Base-by-base conservation (phyloP, 345 rosid species). In the Eucalyptus curtisii region DNA sequence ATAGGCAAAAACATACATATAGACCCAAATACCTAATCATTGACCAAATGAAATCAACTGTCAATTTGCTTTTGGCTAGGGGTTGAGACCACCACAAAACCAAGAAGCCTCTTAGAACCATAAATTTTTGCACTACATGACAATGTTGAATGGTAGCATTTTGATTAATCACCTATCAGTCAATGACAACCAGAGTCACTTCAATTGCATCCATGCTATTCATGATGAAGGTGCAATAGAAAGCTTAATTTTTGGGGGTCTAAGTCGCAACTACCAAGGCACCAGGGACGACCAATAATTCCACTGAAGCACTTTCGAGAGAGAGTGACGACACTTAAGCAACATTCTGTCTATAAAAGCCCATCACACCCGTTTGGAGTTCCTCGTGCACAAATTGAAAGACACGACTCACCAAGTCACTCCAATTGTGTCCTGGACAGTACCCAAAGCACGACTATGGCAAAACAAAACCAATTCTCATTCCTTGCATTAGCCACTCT, bases 331-430 rank as follows among this genome's bases (percentile, higher is more conserved):
- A 86, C 30, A 55, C 0, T 59, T 27, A 0, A 59, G n/a, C 68
- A 27, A 0, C 68, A 55, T 30, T 31, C 50, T 52, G 27, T 42
- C 47, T 86, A 52, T 52, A 86, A 86, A 86, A 16, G 0, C 27
- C 66, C 66, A 27, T 0, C 24, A 20, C 25, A 31, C 80, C 44
- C 80, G 0, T 5, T 33, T 33, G 44, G 80, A 68, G 24, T 15
- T 33, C 30, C 61, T 55, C 61, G 25, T 10, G 14, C 45, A 17
- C 45, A 71, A 71, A 94, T 16, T 90, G 92, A 90, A 94, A 92
- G 90, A 79, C 88, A 37, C 42, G 86, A 14, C 10, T 71, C 48
- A 40, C 81, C 20, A 71, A 37, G 25, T 71, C 81, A 4, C 0
- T 71, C 81, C 81, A 33, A 71, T 71, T 17, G 81, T 17, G 25